Percentiles rank a stretch among this genome's conserved stretches.
phyloP scores from a whole-genome alignment of 116 monocot species.

The Dioscorea cayenensis region DNA sequence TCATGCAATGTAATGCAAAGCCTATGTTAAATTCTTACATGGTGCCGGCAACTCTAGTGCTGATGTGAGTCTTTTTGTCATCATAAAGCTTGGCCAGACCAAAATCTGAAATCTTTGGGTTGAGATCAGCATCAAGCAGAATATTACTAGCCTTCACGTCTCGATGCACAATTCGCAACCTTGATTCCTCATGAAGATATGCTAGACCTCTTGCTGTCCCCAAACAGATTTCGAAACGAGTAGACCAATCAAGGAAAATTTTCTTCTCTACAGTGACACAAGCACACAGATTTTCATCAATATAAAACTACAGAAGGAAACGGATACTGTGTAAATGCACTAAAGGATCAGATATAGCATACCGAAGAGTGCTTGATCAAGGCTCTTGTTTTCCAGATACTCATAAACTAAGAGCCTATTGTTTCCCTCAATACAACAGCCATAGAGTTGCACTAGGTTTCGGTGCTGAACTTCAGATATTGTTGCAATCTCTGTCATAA shows the following conservation, averaged over 20 bases:
- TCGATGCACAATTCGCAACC: slow-evolving; percentile 54
- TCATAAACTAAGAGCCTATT: slow-evolving; percentile 67
- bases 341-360: slow-evolving; percentile 6
- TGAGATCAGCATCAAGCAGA: slow-evolving; percentile 56
- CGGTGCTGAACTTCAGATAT: slow-evolving; percentile 71
- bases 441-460: slow-evolving; percentile 66
- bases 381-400: slow-evolving; percentile 57
- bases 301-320: no score
- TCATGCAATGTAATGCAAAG: background rate
- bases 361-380: slow-evolving; percentile 70
- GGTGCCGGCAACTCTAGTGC: slow-evolving; percentile 76
- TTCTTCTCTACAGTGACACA: slow-evolving; percentile 30
- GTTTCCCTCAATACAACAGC: slow-evolving; percentile 67
- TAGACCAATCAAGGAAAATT: slow-evolving; percentile 37
- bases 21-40: slow-evolving; percentile 25
- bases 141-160: slow-evolving; percentile 81
- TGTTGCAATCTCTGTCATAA: slow-evolving; percentile 59
- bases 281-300: background rate
- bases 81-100: slow-evolving; percentile 75
- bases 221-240: slow-evolving; percentile 60
- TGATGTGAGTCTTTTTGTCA: slow-evolving; percentile 62
- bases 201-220: slow-evolving; percentile 63
- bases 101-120: slow-evolving; percentile 81
- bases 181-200: slow-evolving; percentile 78
- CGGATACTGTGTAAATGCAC: no score